Percentiles rank a stretch among this genome's conserved stretches.
Conservation (phyloP, 2,329 filamentous ascomycete genomes). For the Pseudocercospora vitis region DNA sequence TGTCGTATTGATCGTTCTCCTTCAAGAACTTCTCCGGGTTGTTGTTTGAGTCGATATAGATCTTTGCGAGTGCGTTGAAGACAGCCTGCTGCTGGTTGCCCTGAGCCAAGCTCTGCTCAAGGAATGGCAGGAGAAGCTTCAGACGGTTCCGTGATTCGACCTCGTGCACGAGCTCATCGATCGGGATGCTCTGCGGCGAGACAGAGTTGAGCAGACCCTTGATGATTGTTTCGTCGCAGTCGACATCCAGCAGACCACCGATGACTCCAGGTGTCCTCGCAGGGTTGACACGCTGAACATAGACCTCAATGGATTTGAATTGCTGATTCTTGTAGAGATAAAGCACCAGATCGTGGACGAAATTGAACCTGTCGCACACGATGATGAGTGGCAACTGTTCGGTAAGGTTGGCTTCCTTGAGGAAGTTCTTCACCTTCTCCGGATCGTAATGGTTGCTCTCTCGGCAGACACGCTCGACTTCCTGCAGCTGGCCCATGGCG, state of each 20-base stretch:
- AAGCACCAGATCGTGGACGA: conserved; percentile 92
- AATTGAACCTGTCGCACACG: conserved; percentile 98
- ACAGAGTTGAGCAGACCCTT: conserved; percentile 86
- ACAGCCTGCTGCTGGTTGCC: conserved; percentile 96
- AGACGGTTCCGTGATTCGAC: conserved; percentile 95
- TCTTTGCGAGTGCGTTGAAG: conserved; percentile 96
- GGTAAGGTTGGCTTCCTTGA: conserved; percentile 89
- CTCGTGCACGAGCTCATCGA: conserved; percentile 89
- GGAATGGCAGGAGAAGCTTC: conserved; percentile 92
- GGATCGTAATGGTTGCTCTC: conserved; percentile 78
- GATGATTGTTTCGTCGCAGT: conserved; percentile 95
- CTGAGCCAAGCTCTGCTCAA: conserved; percentile 83
- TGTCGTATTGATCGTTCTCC: conserved; percentile 96
- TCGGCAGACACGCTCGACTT: conserved; percentile 95
- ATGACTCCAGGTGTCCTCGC: conserved; percentile 87
- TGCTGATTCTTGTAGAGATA: conserved; percentile 99
- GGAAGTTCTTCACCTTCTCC: conserved; percentile 98
- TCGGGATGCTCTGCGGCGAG: conserved; percentile 79
- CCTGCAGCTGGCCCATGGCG: conserved; percentile 86
- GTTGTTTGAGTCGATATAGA: conserved; percentile 98
- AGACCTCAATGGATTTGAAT: conserved; percentile 97
- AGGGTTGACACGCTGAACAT: conserved; percentile 96
- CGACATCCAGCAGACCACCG: conserved; percentile 89
- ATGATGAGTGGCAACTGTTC: conserved; percentile 97
- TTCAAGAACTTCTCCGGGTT: conserved; percentile 96